Evolutionary conservation across 2,329 filamentous ascomycete species (phyloP), one percentile per base, ranked within the genome.

Genomic region (Colletotrichum sojae): DNA sequence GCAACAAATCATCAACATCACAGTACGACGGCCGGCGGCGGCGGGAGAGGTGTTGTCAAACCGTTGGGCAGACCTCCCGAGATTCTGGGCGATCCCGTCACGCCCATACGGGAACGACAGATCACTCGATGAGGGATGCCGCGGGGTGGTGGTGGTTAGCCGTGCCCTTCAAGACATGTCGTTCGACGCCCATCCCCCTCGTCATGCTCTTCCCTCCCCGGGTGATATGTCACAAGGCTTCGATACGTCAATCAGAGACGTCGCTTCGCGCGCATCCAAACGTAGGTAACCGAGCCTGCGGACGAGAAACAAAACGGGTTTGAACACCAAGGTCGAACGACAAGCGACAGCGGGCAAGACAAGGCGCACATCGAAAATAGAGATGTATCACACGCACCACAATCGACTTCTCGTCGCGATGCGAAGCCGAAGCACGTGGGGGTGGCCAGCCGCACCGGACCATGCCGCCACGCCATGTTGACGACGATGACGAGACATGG

Each of bases 191-290:
- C 31, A 8, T 36, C 31, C 31, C 31, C 31, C 31, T 36, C 31
- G 31, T 36, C 31, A 10, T 36, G 31, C 31, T 43, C 13, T 13
- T 43, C 16, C 40, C 40, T 43, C 40, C 56, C 31, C 46, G 46
- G 57, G 12, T 46, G 46, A 52, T 20, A 60, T 60, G 46, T 51
- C 57, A 36, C 48, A 36, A 52, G 48, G 31, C 31, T 10, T 36
- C 31, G 31, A 36, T 36, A 36, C 31, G 2, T 36, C 10, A 36
- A 9, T 10, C 31, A 36, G 8, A 10, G 8, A 36, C 31, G 31
- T 36, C 31, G 31, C 31, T 36, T 36, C 31, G 31, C 31, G 8
- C 31, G 31, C 31, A 36, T 36, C 31, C 31, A 36, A 36, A 48
- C 10, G 57, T 20, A 43, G 31, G 56, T 27, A 59, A 27, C 43